Conservation (phyloP, 495 filamentous ascomycete species). For the Aspergillus affinis region DNA sequence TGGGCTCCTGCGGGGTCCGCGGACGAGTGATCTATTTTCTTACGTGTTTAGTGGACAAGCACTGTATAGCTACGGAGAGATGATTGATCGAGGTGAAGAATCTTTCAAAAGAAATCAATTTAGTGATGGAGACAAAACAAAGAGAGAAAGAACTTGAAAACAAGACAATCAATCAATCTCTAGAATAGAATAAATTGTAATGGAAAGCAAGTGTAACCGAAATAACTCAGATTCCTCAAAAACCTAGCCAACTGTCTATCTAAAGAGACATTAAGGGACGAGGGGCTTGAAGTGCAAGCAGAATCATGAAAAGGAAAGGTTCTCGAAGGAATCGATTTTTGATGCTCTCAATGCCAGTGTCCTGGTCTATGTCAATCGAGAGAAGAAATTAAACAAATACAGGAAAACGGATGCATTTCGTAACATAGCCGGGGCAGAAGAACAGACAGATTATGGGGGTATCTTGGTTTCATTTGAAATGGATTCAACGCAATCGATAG, state of each 20-base stretch:
- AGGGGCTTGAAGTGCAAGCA: no score
- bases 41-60: no score
- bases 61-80: no score
- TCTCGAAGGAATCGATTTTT: no score
- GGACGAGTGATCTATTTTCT: no score
- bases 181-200: background rate
- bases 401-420: background rate
- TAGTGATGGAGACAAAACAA: no score
- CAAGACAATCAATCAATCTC: background rate
- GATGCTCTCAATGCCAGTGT: background rate
- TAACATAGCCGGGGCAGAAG: background rate
- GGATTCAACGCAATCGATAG: background rate
- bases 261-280: no score
- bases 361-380: background rate
- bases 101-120: no score
- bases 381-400: background rate
- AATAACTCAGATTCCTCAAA: background rate
- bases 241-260: no score
- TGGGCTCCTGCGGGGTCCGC: no score
- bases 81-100: no score
- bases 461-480: conserved; percentile 10
- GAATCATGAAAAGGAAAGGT: no score
- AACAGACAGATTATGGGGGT: conserved; percentile 9
- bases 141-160: background rate
- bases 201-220: background rate